phyloP scores from a whole-genome alignment of 2,329 filamentous ascomycete genomes.

The Phaeosphaeria sp. region DNA sequence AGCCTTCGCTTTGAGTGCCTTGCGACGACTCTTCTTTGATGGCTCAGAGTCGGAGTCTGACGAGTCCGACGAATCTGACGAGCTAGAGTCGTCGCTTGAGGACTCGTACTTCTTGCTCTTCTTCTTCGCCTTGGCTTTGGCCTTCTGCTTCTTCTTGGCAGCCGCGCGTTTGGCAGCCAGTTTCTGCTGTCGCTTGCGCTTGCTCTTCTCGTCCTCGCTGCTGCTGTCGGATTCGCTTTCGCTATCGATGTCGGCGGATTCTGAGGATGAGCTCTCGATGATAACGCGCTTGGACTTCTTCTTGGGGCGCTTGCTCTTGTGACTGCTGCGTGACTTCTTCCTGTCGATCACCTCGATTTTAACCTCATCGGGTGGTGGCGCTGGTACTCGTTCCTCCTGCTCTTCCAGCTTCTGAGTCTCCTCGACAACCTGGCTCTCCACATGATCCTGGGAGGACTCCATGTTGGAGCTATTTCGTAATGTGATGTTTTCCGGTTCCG shows the following conservation, averaged over 20 bases:
- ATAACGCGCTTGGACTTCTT: conserved; percentile 26
- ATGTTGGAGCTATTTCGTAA: conserved; percentile 20
- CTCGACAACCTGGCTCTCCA: conserved; percentile 12
- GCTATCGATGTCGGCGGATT: conserved; percentile 24
- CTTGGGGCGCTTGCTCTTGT: conserved; percentile 18
- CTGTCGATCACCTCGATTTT: conserved; percentile 12
- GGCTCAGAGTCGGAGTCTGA: conserved; percentile 27
- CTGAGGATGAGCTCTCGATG: conserved; percentile 30
- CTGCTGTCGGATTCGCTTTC: conserved; percentile 25
- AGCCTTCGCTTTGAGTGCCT: conserved; percentile 23
- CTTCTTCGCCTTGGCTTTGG: conserved; percentile 30
- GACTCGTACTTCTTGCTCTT: conserved; percentile 26
- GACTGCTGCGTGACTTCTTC: conserved; percentile 13
- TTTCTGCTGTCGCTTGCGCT: conserved; percentile 29
- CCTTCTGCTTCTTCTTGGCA: conserved; percentile 28
- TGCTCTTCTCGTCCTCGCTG: conserved; percentile 29
- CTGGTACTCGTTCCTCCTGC: conserved; percentile 5
- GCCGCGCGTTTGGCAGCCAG: conserved; percentile 15
- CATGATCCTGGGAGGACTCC: conserved; percentile 20
- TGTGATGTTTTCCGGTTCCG: conserved; percentile 24
- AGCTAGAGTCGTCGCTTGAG: conserved; percentile 24
- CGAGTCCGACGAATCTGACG: conserved; percentile 15
- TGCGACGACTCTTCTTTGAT: conserved; percentile 17
- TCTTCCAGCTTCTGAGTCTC: conserved; percentile 9
- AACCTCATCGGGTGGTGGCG: conserved; percentile 12